Base-by-base conservation (phyloP, 148 eudicot species). In the Vaccinium vitisidaea region DNA sequence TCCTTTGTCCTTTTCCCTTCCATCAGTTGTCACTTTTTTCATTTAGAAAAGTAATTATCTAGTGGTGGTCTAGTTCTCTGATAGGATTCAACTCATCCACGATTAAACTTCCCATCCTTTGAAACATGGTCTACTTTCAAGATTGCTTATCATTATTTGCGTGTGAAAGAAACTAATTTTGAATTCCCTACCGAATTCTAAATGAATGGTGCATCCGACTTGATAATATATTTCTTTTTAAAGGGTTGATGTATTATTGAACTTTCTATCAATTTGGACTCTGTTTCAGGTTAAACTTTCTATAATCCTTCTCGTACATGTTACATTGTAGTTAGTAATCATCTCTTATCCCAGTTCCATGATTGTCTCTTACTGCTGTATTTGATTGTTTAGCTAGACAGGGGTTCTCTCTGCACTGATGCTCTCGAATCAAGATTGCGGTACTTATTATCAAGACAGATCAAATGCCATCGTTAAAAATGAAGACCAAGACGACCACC, bases 391-490 rank as follows among this genome's bases (percentile, higher is more conserved):
- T 81, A 43, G 84, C 77, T 82, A 86, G 43, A 69, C 74, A 11
- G 88, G 89, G 84, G 83, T 52, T 77, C 54, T 83, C 74, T 87
- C 84, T 86, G 87, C 80, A 53, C 89, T 91, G 89, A 92, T 93
- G 94, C 79, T 88, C 84, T 63, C 53, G 61, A 83, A 61, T 80
- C 88, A 82, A 81, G 78, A 85, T 84, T 80, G 86, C 82, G 79
- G 82, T 89, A 83, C 77, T 77, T 61, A 74, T 90, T 79, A 55
- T 83, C 87, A 83, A 82, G 84, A 82, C 79, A 88, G 88, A 88
- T 84, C 94, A 94, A 93, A 94, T 96, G 99, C 98, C 99, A 93
- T 94, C 94, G 76, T 23, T 91, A 85, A 93, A 87, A 83, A 96
- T 94, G 99, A 96, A 93, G 90, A 87, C 88, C 85, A 90, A 90